Conservation (phyloP, 225 moss, liverwort and hornwort genomes). For the Polytrichum commune region DNA sequence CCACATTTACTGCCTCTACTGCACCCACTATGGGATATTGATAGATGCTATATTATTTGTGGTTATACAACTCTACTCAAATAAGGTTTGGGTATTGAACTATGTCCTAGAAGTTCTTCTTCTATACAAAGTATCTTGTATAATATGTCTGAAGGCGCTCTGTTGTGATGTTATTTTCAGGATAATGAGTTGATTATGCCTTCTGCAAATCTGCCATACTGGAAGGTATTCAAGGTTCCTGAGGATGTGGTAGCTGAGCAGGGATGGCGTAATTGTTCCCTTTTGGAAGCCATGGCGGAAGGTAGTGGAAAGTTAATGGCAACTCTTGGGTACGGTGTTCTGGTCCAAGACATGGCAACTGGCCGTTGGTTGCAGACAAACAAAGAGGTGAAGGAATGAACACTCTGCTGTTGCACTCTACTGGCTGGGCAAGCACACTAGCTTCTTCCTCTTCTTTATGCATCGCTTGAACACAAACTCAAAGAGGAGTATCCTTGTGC, state of each 20-base stretch:
- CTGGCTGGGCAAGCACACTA: background rate
- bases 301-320: slow-evolving; percentile 73
- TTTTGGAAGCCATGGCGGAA: slow-evolving; percentile 70
- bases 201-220: slow-evolving; percentile 53
- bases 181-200: slow-evolving; percentile 78
- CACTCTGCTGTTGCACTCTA: background rate
- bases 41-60: no score
- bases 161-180: slow-evolving; percentile 25
- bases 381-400: slow-evolving; percentile 45
- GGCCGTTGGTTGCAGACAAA: slow-evolving; percentile 61
- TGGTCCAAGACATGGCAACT: slow-evolving; percentile 55
- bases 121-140: no score
- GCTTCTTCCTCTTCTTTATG: background rate
- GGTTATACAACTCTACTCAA: no score
- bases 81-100: no score
- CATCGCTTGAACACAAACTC: background rate
- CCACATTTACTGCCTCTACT: no score
- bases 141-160: background rate
- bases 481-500: slow-evolving; percentile 16
- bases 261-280: slow-evolving; percentile 89
- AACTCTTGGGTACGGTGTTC: slow-evolving; percentile 70
- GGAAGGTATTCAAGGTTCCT: slow-evolving; percentile 78
- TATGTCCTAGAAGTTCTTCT: no score
- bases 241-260: slow-evolving; percentile 76
- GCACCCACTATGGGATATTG: no score